Evolutionary conservation across 768 basidiomycete species (phyloP).

Genomic region (Cantharellus anzutake): DNA sequence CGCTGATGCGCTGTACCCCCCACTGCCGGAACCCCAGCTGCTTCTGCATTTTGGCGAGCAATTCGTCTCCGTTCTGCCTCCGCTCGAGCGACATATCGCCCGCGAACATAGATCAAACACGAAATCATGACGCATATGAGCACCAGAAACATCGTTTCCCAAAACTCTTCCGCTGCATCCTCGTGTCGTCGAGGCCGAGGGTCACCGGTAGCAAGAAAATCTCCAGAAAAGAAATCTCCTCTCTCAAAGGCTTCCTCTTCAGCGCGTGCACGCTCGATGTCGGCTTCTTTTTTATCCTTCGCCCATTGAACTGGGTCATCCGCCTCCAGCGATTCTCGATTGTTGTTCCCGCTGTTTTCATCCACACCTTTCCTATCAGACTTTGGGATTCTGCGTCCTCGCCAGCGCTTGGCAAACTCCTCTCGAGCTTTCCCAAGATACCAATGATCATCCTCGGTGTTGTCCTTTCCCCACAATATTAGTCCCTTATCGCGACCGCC

Average conservation of each 20-base stretch:
- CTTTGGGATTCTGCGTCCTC: background rate
- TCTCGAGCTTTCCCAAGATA: slow-evolving; percentile 70
- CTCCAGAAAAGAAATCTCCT: slow-evolving; percentile 7
- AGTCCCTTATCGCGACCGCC: slow-evolving; percentile 46
- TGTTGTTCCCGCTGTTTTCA: slow-evolving; percentile 8
- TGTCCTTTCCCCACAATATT: slow-evolving; percentile 33
- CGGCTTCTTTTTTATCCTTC: slow-evolving; percentile 23
- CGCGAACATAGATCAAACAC: slow-evolving; percentile 3
- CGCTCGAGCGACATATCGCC: slow-evolving; percentile 4
- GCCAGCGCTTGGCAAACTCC: slow-evolving; percentile 31
- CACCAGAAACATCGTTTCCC: slow-evolving; percentile 6
- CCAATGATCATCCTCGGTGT: slow-evolving; percentile 35
- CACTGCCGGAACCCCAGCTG: background rate
- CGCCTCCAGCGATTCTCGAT: slow-evolving; percentile 24
- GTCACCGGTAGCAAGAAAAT: slow-evolving; percentile 1
- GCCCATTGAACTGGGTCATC: slow-evolving; percentile 31
- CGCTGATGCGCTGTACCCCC: background rate
- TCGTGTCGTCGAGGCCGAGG: slow-evolving; percentile 5
- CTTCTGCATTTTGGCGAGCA: background rate
- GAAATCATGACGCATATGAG: background rate
- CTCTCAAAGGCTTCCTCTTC: slow-evolving; percentile 7
- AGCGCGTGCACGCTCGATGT: slow-evolving; percentile 9
- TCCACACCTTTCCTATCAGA: background rate
- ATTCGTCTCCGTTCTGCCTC: slow-evolving; percentile 1
- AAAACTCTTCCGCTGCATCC: slow-evolving; percentile 6